Evolutionary conservation across 1,284 basidiomycete genomes (phyloP).

Genomic region (Cutaneotrichosporon cavernicola): DNA sequence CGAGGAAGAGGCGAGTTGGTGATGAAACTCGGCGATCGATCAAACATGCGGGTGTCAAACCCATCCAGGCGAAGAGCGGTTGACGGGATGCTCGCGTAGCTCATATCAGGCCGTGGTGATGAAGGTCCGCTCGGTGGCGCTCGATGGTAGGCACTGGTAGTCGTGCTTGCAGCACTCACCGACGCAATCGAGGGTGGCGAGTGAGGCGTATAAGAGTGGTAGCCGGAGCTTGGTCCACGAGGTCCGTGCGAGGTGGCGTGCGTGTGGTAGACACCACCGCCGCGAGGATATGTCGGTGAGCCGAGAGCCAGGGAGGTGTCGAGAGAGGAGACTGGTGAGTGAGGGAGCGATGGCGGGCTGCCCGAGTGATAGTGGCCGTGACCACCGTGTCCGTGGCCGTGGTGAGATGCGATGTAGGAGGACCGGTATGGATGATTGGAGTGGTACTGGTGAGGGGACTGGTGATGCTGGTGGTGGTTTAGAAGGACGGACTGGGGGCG

Average conservation of each 20-base stretch:
- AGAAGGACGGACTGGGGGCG: not conserved
- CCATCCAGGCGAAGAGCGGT: not conserved
- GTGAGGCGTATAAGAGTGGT: not conserved
- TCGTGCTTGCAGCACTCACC: not conserved
- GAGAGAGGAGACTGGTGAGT: not conserved
- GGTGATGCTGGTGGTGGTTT: not conserved
- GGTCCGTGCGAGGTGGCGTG: slow-evolving; percentile 5
- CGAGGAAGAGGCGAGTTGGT: not conserved
- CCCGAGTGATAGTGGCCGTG: not conserved
- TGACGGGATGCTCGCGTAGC: not conserved
- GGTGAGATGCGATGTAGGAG: not conserved
- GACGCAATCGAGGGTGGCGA: slow-evolving; percentile 6
- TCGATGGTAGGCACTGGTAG: not conserved
- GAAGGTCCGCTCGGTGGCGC: slow-evolving; percentile 4
- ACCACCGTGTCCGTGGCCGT: not conserved
- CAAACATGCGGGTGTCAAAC: not conserved
- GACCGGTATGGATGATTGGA: not conserved
- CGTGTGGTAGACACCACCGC: not conserved
- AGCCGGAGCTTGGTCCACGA: not conserved
- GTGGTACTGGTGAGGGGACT: not conserved
- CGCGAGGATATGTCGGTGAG: not conserved
- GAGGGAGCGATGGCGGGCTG: slow-evolving; percentile 1
- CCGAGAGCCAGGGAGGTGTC: not conserved
- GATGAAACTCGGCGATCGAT: not conserved
- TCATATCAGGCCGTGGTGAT: not conserved